phyloP scores from a whole-genome alignment of 2,329 filamentous ascomycete species.

The Paecilomyces formosus region DNA sequence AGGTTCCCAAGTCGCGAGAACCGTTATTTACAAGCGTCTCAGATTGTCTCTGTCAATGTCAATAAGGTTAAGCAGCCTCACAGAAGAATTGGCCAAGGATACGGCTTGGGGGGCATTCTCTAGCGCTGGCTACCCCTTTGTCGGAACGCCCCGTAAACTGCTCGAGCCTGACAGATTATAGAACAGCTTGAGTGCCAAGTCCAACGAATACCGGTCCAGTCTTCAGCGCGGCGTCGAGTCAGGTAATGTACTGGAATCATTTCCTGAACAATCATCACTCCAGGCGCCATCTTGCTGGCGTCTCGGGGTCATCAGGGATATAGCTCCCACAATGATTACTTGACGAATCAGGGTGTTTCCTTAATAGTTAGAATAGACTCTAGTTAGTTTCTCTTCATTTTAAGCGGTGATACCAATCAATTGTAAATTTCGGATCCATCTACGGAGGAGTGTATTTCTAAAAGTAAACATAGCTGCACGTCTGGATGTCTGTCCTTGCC shows the following conservation, averaged over 20 bases:
- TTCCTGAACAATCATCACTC: neutral
- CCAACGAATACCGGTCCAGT: neutral
- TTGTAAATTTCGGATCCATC: neutral
- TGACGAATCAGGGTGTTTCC: neutral
- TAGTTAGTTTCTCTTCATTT: neutral
- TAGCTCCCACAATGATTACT: neutral
- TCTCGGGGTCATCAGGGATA: neutral
- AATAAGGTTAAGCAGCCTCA: neutral
- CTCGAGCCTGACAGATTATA: neutral
- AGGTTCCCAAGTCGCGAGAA: neutral
- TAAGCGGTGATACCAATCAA: neutral
- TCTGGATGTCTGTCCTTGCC: neutral
- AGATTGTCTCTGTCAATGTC: neutral
- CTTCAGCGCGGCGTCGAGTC: neutral
- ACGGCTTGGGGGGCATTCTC: neutral
- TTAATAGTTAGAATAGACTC: neutral
- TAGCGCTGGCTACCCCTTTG: neutral
- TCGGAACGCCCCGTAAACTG: neutral
- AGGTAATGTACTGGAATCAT: neutral
- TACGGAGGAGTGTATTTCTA: neutral
- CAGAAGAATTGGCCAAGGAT: neutral
- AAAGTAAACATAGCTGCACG: neutral
- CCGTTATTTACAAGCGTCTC: neutral
- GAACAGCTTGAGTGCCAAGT: neutral
- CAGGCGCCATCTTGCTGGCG: neutral